These are phyloP conservation scores for Hypoxylon sp. DNA, from an alignment of 2,329 filamentous ascomycete species.

Conservation along the genomic window DNA sequence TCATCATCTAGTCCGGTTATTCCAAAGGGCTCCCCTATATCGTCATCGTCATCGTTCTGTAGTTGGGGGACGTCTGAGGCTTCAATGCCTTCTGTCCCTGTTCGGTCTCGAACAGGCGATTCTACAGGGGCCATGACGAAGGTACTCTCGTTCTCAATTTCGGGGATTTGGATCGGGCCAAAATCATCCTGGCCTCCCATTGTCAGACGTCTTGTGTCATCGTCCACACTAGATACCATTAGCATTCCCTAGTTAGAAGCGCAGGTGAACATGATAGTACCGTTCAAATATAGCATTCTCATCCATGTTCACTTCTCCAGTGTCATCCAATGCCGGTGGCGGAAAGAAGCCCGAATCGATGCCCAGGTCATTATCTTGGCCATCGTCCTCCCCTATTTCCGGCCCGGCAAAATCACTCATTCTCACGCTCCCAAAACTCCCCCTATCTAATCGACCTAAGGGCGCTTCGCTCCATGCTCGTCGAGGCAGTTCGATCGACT, in stretches of 20 bases:
- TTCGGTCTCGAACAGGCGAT: slow-evolving; percentile 50
- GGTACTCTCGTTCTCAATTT: slow-evolving; percentile 64
- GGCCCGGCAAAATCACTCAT: slow-evolving; percentile 64
- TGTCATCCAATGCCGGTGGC: slow-evolving; percentile 58
- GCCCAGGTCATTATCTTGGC: slow-evolving; percentile 60
- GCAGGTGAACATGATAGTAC: slow-evolving; percentile 47
- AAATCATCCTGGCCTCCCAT: slow-evolving; percentile 65
- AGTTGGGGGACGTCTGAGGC: slow-evolving; percentile 32
- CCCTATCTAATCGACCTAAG: slow-evolving; percentile 60
- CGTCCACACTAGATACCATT: slow-evolving; percentile 52
- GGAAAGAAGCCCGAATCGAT: slow-evolving; percentile 68
- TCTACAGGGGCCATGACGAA: slow-evolving; percentile 60
- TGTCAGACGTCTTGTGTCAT: slow-evolving; percentile 57
- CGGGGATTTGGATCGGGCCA: slow-evolving; percentile 62
- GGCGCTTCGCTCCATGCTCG: slow-evolving; percentile 64
- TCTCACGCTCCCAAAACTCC: slow-evolving; percentile 64
- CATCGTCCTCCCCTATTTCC: slow-evolving; percentile 58
- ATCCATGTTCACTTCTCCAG: slow-evolving; percentile 53
- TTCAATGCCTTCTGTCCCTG: slow-evolving; percentile 42
- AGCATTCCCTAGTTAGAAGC: slow-evolving; percentile 15
- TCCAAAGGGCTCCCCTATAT: slow-evolving; percentile 46
- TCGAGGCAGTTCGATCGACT: slow-evolving; percentile 71
- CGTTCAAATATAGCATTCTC: slow-evolving; percentile 61
- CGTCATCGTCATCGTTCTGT: slow-evolving; percentile 45
- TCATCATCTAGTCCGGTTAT: slow-evolving; percentile 47